phyloP scores from a whole-genome alignment of 805 yeast genomes.

The Candida sithepensis region DNA sequence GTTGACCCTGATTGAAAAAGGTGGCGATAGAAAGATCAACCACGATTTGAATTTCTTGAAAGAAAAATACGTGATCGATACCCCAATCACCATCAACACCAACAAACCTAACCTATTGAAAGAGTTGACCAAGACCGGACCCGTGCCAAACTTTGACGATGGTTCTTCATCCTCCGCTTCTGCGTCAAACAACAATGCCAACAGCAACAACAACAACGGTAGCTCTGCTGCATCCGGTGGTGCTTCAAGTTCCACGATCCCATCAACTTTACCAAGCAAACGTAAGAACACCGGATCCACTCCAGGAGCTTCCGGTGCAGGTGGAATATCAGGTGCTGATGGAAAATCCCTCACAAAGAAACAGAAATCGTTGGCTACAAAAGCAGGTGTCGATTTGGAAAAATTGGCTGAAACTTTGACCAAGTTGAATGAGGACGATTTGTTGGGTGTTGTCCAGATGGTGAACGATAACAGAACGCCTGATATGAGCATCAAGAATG shows the following conservation, averaged over 20 bases:
- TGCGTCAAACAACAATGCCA: too few relatives aligned
- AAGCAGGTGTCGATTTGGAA: slow-evolving; percentile 83
- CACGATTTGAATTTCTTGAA: slow-evolving; percentile 87
- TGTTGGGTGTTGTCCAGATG: slow-evolving; percentile 94
- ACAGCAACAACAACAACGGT: not conserved
- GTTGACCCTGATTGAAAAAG: slow-evolving; percentile 73
- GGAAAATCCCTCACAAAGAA: slow-evolving; percentile 37
- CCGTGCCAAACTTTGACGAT: slow-evolving; percentile 49
- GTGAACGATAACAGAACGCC: slow-evolving; percentile 92
- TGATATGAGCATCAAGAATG: slow-evolving; percentile 94
- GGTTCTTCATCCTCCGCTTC: too few relatives aligned
- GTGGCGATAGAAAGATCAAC: slow-evolving; percentile 80
- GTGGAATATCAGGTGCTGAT: slow-evolving; percentile 2
- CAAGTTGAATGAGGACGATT: slow-evolving; percentile 85
- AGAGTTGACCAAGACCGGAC: slow-evolving; percentile 75
- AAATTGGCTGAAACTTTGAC: slow-evolving; percentile 86
- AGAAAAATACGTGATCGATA: slow-evolving; percentile 75
- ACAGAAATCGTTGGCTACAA: slow-evolving; percentile 53
- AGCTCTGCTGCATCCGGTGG: slow-evolving; percentile 1
- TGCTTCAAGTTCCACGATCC: slow-evolving; percentile 3
- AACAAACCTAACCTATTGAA: slow-evolving; percentile 69
- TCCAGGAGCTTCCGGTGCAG: not conserved
- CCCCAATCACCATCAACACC: slow-evolving; percentile 70
- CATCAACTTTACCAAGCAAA: slow-evolving; percentile 20
- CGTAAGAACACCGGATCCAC: slow-evolving; percentile 25